Percentiles rank a stretch among this genome's conserved stretches.
Conservation (phyloP, 371 early-diverging fungal genomes). For the Chytridiales sp. region DNA sequence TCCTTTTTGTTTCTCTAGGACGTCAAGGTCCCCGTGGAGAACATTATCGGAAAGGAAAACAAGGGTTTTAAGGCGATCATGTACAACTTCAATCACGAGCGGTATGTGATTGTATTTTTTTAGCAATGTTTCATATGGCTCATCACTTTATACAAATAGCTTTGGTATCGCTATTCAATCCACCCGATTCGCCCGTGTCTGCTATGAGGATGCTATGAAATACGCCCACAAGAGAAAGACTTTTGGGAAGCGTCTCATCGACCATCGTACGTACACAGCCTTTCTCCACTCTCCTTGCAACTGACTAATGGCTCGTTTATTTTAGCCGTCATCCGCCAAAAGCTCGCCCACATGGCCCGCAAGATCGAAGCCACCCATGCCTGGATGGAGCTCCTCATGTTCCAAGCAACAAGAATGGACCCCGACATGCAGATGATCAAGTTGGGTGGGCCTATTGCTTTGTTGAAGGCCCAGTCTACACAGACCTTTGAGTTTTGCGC, state of each 20-base stretch:
- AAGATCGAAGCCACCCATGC: constrained; percentile 85
- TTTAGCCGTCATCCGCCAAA: constrained; percentile 32
- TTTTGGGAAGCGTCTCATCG: constrained; percentile 74
- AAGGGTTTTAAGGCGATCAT: constrained; percentile 70
- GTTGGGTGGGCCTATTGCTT: constrained; percentile 84
- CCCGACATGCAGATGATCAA: constrained; percentile 65
- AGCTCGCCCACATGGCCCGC: constrained; percentile 71
- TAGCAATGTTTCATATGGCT: not conserved
- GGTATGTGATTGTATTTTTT: constrained; percentile 18
- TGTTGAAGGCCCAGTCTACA: constrained; percentile 83
- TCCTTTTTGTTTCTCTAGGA: constrained; percentile 49
- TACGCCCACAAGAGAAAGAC: constrained; percentile 86
- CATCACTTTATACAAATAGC: constrained; percentile 17
- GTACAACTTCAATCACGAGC: constrained; percentile 77
- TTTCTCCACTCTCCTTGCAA: not conserved
- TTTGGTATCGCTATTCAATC: constrained; percentile 81
- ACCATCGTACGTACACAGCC: constrained; percentile 44
- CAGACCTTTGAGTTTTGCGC: constrained; percentile 86
- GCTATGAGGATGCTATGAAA: constrained; percentile 81
- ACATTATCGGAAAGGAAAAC: constrained; percentile 84
- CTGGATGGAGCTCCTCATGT: constrained; percentile 72
- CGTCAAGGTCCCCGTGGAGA: constrained; percentile 78
- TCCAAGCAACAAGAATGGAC: constrained; percentile 69
- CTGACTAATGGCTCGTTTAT: not conserved
- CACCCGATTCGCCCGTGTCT: constrained; percentile 83